These are phyloP conservation scores for Emergomyces africanus DNA, from an alignment of 2,329 filamentous ascomycete species.

Conservation along the genomic window DNA sequence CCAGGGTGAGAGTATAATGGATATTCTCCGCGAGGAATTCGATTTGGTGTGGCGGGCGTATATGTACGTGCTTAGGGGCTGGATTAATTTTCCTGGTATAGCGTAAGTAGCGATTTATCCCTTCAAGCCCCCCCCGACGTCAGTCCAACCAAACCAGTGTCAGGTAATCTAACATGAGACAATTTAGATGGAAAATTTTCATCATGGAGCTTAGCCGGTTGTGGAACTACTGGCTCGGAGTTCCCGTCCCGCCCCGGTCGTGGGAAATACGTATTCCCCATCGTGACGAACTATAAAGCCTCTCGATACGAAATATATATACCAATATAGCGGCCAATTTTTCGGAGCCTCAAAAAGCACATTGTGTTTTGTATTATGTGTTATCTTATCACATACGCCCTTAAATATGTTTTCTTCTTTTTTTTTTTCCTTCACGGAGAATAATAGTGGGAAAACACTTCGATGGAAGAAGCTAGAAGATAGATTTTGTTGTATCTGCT, in stretches of 20 bases:
- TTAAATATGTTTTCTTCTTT: background rate
- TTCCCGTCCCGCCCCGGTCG: conserved; percentile 42
- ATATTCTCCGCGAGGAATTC: conserved; percentile 53
- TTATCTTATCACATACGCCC: background rate
- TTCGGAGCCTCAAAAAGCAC: background rate
- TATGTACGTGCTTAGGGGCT: conserved; percentile 55
- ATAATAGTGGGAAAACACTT: background rate
- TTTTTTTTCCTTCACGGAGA: background rate
- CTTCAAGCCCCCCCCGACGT: background rate
- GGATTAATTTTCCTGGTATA: conserved; percentile 53
- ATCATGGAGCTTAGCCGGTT: conserved; percentile 42
- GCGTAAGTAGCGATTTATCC: conserved; percentile 45
- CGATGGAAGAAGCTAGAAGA: too few relatives aligned
- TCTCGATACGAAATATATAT: background rate
- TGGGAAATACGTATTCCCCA: conserved; percentile 42
- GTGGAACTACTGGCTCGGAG: conserved; percentile 52
- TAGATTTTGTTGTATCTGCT: background rate
- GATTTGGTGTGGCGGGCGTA: conserved; percentile 48
- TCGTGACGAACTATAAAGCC: conserved; percentile 30
- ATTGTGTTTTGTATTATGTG: background rate
- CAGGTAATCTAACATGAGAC: conserved; percentile 9
- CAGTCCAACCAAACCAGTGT: background rate
- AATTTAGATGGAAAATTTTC: conserved; percentile 38
- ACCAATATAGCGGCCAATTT: background rate
- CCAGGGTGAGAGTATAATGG: conserved; percentile 35